A percentile compares a stretch with the other conserved stretches of the same genome.
These are phyloP conservation scores for Kwoniella sp. DNA, from an alignment of 768 basidiomycete genomes.

Conservation along the genomic window DNA sequence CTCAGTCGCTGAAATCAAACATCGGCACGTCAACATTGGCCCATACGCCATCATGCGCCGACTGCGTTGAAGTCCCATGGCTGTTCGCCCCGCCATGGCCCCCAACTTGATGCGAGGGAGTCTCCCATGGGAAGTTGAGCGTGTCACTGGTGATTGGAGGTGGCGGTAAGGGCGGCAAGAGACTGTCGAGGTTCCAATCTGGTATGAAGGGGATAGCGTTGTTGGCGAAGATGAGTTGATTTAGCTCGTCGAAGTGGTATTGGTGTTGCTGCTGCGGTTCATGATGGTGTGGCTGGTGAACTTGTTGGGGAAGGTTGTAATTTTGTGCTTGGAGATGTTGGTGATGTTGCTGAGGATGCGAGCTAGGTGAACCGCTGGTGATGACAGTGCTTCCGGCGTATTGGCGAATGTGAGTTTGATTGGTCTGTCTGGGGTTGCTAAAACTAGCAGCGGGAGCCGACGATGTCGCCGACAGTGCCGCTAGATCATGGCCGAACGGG, in stretches of 20 bases:
- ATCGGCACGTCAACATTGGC: neutral
- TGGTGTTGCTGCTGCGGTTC: neutral
- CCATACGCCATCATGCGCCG: neutral
- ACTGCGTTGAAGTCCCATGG: neutral
- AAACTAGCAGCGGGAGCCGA: neutral
- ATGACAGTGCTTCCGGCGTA: too few relatives aligned
- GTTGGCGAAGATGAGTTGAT: conserved; percentile 19
- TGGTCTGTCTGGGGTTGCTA: neutral
- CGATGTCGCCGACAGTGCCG: neutral
- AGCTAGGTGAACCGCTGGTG: neutral
- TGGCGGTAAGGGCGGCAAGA: neutral
- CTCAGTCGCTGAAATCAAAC: conserved; percentile 1
- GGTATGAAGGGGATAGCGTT: conserved; percentile 27
- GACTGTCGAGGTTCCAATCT: conserved; percentile 18
- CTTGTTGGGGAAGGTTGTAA: neutral
- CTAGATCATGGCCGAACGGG: neutral
- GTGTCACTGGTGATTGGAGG: neutral
- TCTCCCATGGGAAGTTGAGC: neutral
- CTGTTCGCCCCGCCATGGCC: neutral
- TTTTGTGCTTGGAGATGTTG: neutral
- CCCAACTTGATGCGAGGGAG: neutral
- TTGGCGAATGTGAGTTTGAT: neutral
- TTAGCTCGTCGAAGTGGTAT: conserved; percentile 17
- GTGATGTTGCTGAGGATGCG: neutral
- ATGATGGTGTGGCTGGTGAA: neutral